Evolutionary conservation across 805 yeast genomes (phyloP).

Genomic region (Nakazawaea holstii): DNA sequence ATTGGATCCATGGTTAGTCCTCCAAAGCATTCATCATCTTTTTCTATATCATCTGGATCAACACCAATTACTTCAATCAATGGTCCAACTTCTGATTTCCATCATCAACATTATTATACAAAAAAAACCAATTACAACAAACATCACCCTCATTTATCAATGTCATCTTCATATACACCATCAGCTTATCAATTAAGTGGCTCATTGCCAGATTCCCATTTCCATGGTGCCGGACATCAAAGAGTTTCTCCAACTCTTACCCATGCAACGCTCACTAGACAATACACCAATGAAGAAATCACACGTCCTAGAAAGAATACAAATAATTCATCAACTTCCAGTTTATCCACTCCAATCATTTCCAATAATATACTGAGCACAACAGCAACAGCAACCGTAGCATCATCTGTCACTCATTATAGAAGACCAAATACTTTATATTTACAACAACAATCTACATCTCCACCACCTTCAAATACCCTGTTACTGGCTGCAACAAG

Average conservation of each 20-base stretch:
- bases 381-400: no score
- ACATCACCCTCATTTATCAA: conserved; percentile 10
- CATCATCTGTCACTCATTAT: neutral
- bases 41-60: conserved; percentile 17
- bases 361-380: neutral
- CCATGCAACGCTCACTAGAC: conserved; percentile 7
- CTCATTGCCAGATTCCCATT: conserved; percentile 18
- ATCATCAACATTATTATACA: conserved; percentile 11
- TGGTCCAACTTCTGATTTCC: conserved; percentile 3
- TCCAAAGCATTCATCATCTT: conserved; percentile 7
- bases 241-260: conserved; percentile 9
- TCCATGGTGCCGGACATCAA: neutral
- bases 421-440: conserved; percentile 4
- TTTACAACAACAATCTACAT: neutral
- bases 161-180: conserved; percentile 17
- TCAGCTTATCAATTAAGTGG: conserved; percentile 21
- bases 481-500: neutral
- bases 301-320: conserved; percentile 5
- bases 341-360: neutral
- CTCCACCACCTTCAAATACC: conserved; percentile 5
- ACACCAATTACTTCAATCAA: conserved; percentile 12
- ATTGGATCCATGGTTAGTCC: conserved; percentile 4
- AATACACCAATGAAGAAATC: neutral
- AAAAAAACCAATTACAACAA: conserved; percentile 3
- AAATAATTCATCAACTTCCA: neutral